phyloP scores from a whole-genome alignment of 225 moss, liverwort and hornwort genomes.

The Bryoerythrophyllum caledonicum region DNA sequence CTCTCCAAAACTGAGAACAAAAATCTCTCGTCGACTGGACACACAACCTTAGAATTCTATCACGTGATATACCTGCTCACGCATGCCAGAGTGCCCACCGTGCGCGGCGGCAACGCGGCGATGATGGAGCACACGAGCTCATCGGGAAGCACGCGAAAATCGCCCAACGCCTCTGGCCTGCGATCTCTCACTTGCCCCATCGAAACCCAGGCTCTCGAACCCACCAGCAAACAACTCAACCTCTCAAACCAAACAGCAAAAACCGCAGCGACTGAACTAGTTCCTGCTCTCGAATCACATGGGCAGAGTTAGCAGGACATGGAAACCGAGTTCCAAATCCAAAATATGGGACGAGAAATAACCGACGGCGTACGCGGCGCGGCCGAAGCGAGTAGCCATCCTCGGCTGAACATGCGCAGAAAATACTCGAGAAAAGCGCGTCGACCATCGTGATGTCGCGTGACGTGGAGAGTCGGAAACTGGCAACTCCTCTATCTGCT shows the following conservation, averaged over 20 bases:
- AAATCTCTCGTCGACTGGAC: too few species aligned
- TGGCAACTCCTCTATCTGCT: background rate
- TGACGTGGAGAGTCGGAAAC: background rate
- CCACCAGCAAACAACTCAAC: background rate
- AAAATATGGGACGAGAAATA: background rate
- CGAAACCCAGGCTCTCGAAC: background rate
- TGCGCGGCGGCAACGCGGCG: constrained; percentile 52
- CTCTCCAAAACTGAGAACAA: too few species aligned
- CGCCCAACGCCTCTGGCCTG: constrained; percentile 64
- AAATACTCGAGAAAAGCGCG: constrained; percentile 23
- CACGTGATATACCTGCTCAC: constrained; percentile 86
- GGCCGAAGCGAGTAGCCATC: background rate
- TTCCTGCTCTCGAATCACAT: background rate
- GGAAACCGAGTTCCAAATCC: background rate
- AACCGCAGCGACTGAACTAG: background rate
- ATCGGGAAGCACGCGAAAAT: constrained; percentile 60
- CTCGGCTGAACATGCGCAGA: constrained; percentile 9
- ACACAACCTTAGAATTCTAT: too few species aligned
- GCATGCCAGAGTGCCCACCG: constrained; percentile 79
- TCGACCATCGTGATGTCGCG: background rate
- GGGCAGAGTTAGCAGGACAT: background rate
- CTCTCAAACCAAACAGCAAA: background rate
- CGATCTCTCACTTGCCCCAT: constrained; percentile 62
- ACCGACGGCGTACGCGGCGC: background rate
- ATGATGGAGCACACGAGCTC: constrained; percentile 69